Evolutionary conservation across 2,329 filamentous ascomycete species (phyloP), one percentile per base, ranked within the genome.

Genomic region (Fusarium verticillioides): DNA sequence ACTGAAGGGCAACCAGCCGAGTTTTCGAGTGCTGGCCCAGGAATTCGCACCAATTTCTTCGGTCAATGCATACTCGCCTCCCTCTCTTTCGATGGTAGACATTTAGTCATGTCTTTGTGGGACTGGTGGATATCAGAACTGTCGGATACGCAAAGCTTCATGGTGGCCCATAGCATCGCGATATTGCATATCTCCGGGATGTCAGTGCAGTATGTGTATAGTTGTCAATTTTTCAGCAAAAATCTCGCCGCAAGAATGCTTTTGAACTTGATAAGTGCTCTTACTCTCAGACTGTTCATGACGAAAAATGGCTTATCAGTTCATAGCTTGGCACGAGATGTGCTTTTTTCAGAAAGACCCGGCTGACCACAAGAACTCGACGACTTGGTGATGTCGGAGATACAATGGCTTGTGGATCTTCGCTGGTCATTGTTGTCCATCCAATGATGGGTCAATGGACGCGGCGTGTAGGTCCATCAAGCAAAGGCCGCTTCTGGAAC

Each of bases 171-270:
- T n/a, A 15, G 21, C 19, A 10, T 18, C 10, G 7, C 39, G 15
- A 42, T n/a, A 40, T 54, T 28, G 34, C 15, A 16, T 5, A 9
- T 4, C 13, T 9, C 19, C 10, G 4, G 13, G 13, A 28, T 26
- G 6, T 5, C n/a, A 52, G 18, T 21, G 5, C 16, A 26, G n/a
- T 39, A 21, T 36, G 5, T 21, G 13, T 53, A 5, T 7, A 39
- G 6, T 8, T 18, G 4, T 21, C 34, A 18, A 7, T 28, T 4
- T 21, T 2, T 21, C 0, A 39, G 21, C 9, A 4, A 8, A 18
- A 6, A 4, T 9, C 3, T 10, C 13, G 5, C 4, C 12, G 15
- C 10, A 39, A 16, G 10, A 28, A 37, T 18, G 13, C 9, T 11
- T 16, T 21, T 36, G 49, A 36, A 21, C n/a, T 11, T 2, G 49